These are phyloP conservation scores for Russula griseocarnosa DNA, from an alignment of 768 basidiomycete genomes.

Conservation along the genomic window DNA sequence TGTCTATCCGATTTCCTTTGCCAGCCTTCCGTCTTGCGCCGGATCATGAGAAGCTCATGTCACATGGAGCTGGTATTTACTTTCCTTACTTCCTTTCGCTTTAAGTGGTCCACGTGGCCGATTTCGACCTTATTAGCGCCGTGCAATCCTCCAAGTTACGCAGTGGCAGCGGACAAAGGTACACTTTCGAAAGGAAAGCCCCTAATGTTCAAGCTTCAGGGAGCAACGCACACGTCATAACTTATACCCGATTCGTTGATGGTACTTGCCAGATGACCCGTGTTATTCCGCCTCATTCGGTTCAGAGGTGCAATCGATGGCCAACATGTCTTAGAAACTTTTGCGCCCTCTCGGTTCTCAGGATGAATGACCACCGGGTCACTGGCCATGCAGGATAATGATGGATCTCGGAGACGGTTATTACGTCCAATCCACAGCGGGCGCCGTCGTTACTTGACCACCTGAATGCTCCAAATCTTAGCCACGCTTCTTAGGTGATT, in stretches of 20 bases:
- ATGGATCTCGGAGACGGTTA: background rate
- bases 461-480: background rate
- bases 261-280: background rate
- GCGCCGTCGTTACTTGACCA: background rate
- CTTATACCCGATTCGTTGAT: background rate
- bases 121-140: background rate
- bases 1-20: background rate
- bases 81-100: background rate
- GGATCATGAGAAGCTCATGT: conserved; percentile 7
- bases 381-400: background rate
- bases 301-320: background rate
- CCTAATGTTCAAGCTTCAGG: background rate
- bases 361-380: background rate
- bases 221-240: background rate
- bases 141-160: background rate
- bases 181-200: background rate
- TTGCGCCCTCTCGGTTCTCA: background rate
- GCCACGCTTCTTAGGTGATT: too few species aligned
- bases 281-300: background rate
- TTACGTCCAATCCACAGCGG: background rate
- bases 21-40: conserved; percentile 12
- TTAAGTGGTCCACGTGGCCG: background rate
- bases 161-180: background rate
- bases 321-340: background rate
- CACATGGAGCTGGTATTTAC: background rate